phyloP scores from a whole-genome alignment of 371 early-diverging fungal species.

The Thermomucor indicae-seudaticae region DNA sequence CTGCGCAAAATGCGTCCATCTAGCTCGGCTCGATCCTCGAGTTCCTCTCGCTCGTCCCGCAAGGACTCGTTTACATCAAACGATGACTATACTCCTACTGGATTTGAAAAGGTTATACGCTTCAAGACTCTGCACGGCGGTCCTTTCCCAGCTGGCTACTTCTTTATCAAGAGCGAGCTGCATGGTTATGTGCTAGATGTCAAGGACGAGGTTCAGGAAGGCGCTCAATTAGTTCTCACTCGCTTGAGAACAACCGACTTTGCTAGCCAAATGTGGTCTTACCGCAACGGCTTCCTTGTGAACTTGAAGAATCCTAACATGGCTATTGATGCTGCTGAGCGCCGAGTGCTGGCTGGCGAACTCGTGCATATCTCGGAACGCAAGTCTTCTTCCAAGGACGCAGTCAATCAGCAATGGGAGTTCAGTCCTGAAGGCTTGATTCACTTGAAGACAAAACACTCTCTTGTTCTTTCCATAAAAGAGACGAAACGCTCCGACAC shows the following conservation, averaged over 20 bases:
- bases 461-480: slow-evolving; percentile 32
- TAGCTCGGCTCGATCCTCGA: neutral
- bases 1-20: too few relatives aligned
- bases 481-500: slow-evolving; percentile 22
- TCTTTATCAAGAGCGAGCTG: slow-evolving; percentile 40
- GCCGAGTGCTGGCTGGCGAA: slow-evolving; percentile 20
- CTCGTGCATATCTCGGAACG: slow-evolving; percentile 22
- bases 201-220: slow-evolving; percentile 16
- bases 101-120: slow-evolving; percentile 36
- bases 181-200: slow-evolving; percentile 42
- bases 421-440: slow-evolving; percentile 23
- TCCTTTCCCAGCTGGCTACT: slow-evolving; percentile 33
- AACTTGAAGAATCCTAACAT: slow-evolving; percentile 41
- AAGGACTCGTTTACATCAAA: slow-evolving; percentile 12
- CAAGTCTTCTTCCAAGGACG: slow-evolving; percentile 8
- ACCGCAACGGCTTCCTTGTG: slow-evolving; percentile 38
- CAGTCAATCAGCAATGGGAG: slow-evolving; percentile 38
- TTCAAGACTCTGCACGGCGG: slow-evolving; percentile 28
- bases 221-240: slow-evolving; percentile 22
- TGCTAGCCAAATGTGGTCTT: slow-evolving; percentile 52
- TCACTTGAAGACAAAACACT: slow-evolving; percentile 22
- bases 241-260: slow-evolving; percentile 29
- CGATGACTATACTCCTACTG: slow-evolving; percentile 31
- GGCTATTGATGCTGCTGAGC: slow-evolving; percentile 28
- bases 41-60: slow-evolving; percentile 3